Base-by-base conservation (phyloP, 176 grass and related monocot species). In the Secale cereale region DNA sequence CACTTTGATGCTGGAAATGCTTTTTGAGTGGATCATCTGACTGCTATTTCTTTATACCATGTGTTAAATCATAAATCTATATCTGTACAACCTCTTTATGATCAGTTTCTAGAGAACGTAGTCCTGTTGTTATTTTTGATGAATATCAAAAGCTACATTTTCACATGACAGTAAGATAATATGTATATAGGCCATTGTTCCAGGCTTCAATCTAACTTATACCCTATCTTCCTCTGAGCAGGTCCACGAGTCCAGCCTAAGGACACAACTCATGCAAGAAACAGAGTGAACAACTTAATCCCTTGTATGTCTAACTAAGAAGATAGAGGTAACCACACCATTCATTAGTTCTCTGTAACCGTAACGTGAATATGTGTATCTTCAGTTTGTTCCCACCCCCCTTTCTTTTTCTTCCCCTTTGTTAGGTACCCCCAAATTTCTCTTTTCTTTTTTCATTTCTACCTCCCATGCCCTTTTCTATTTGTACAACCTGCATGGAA, bases 231-330 rank as follows among this genome's bases (percentile, higher is more conserved):
- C 11, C 66, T 30, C 64, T 88, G 41, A 80, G 59, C 86, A 97
- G 95, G 92, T 97, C 60, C 88, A 93, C 48, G 92, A 94, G 76
- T 91, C 88, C 79, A 97, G 95, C 80, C 85, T 97, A 75, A 94
- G 91, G 86, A 94, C 95, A 65, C 92, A 97, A 66, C 78, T 94
- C 61, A 82, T 97, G 68, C 95, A 97, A 74, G 28, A 87, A 79
- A 94, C 67, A 82, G 82, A 92, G 31, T 62, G 83, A 86, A 91
- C 80, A 87, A 46, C 20, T 65, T 90, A 83, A 79, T 68, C 17
- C 37, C 72, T 70, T 86, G 89, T 80, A 88, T 78, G 79, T 86
- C 69, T 91, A 70, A 89, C 79, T 91, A 79, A 74, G 81, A 84
- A 71, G 80, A 84, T 86, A 89, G 68, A 89, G 87, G 84, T 89